A percentile compares a stretch with the other conserved stretches of the same genome.
These are phyloP conservation scores for Melastoma malabathricum DNA, from an alignment of 345 rosid species.

Conservation along the genomic window DNA sequence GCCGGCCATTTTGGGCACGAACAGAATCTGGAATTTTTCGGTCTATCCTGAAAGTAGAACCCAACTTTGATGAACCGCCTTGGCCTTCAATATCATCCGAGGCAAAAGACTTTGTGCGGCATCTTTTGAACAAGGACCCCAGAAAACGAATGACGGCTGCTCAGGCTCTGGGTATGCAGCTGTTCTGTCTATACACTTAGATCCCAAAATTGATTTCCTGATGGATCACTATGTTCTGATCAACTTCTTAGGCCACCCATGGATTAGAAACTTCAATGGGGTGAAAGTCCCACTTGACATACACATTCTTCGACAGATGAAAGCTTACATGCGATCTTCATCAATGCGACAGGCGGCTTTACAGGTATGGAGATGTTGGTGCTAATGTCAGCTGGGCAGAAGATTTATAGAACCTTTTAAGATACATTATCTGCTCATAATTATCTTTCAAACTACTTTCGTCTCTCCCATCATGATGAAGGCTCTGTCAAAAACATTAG, in stretches of 20 bases:
- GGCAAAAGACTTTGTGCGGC: slow-evolving; percentile 81
- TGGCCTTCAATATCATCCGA: slow-evolving; percentile 84
- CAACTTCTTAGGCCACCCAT: slow-evolving; percentile 69
- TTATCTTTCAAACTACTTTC: too few species aligned
- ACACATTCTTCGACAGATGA: slow-evolving; percentile 55
- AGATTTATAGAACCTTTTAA: too few species aligned
- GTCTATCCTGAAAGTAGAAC: slow-evolving; percentile 83
- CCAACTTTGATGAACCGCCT: slow-evolving; percentile 71
- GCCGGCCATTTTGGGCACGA: slow-evolving; percentile 98
- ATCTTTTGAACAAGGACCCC: slow-evolving; percentile 71
- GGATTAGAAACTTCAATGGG: slow-evolving; percentile 42
- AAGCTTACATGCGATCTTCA: slow-evolving; percentile 69
- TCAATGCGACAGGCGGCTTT: slow-evolving; percentile 86
- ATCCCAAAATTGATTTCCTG: slow-evolving; percentile 7
- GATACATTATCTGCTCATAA: too few species aligned
- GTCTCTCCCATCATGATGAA: slow-evolving; percentile 12
- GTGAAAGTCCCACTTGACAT: slow-evolving; percentile 68
- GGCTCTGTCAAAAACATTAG: slow-evolving; percentile 83
- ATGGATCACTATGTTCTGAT: slow-evolving; percentile 2
- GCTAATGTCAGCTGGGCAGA: too few species aligned
- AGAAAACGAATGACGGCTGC: slow-evolving; percentile 86
- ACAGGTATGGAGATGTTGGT: slow-evolving; percentile 35
- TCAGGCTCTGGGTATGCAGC: slow-evolving; percentile 75
- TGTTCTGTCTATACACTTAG: slow-evolving; percentile 7
- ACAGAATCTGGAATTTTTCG: slow-evolving; percentile 93